Base-by-base conservation (phyloP, 2,329 filamentous ascomycete species). In the Phyllosticta ampelicida region DNA sequence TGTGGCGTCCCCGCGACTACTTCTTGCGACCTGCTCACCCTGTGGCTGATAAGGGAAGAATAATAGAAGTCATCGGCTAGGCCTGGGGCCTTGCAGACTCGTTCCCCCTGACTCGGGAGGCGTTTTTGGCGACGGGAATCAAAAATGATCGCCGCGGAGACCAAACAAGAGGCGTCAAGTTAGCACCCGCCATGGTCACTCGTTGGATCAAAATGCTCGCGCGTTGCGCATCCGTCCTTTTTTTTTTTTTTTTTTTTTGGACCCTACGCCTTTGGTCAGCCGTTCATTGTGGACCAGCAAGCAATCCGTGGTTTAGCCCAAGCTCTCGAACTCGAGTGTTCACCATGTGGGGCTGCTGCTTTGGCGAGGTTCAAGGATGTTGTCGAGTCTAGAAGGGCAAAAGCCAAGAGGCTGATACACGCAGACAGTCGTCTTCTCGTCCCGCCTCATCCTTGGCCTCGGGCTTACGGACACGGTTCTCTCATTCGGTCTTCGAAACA, bases 241-340 rank as follows among this genome's bases (percentile, higher is more conserved):
- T 48, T 36, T 30, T 57, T 44, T 51, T 51, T 48, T 44, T 56
- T 56, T 48, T 48, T 36, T 30, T 57, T 44, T 51, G 51, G 51
- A 30, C 48, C 53, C 50, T 53, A 23, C 50, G 16, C 11, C 30
- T n/a, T n/a, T 53, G n/a, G 50, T 30, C 49, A 57, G 52, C 55
- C 55, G 48, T 57, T 51, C 50, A 53, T 57, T 50, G 30, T 29
- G 48, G 21, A 29, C 53, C 49, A 56, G 50, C 55, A 50, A 44
- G 36, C 36, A n/a, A 44, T n/a, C 36, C 36, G n/a, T 44, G 36
- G 36, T 44, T 26, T n/a, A n/a, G 36, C 16, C 36, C 36, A 13
- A 8, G 36, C 36, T 44, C 36, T 44, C 36, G 36, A 44, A 44
- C 55, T 56, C 50, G 51, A 57, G 53, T 57, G 50, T 53, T 57